Evolutionary conservation across 1,284 basidiomycete species (phyloP).

Genomic region (Cryptococcus sp.): DNA sequence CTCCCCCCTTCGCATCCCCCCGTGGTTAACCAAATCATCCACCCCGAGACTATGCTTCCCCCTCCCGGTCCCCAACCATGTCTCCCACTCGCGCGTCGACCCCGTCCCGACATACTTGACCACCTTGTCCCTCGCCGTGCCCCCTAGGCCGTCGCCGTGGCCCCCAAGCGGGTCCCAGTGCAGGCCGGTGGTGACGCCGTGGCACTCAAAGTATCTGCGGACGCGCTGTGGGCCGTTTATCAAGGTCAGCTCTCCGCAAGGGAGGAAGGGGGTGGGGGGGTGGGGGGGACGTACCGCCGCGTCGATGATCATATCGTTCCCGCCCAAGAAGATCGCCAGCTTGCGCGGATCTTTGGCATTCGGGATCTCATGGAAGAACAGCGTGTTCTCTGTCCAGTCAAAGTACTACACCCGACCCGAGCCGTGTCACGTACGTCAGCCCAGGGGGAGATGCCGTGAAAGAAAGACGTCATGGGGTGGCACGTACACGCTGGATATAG

Average conservation of each 20-base stretch:
- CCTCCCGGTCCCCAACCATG: conserved; percentile 28
- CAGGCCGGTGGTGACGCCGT: conserved; percentile 68
- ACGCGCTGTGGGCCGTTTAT: conserved; percentile 61
- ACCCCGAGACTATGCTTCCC: conserved; percentile 28
- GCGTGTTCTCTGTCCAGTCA: conserved; percentile 75
- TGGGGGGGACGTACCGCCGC: conserved; percentile 43
- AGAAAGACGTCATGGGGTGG: background rate
- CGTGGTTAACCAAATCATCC: conserved; percentile 13
- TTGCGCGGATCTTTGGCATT: conserved; percentile 57
- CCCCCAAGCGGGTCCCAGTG: conserved; percentile 65
- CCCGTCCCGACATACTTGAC: conserved; percentile 60
- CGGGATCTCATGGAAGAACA: conserved; percentile 86
- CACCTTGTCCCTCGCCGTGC: conserved; percentile 59
- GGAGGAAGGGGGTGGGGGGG: background rate
- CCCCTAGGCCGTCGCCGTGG: conserved; percentile 69
- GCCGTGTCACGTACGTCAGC: background rate
- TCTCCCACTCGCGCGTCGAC: conserved; percentile 34
- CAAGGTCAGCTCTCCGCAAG: background rate
- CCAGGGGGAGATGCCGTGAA: background rate
- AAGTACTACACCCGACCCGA: conserved; percentile 38
- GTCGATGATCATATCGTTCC: conserved; percentile 73
- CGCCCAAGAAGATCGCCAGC: conserved; percentile 69
- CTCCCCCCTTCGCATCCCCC: conserved; percentile 1
- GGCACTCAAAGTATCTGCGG: conserved; percentile 62
- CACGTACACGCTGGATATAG: conserved; percentile 63